Conservation (phyloP, 176 grass and related monocot genomes). For the Carex parvula region DNA sequence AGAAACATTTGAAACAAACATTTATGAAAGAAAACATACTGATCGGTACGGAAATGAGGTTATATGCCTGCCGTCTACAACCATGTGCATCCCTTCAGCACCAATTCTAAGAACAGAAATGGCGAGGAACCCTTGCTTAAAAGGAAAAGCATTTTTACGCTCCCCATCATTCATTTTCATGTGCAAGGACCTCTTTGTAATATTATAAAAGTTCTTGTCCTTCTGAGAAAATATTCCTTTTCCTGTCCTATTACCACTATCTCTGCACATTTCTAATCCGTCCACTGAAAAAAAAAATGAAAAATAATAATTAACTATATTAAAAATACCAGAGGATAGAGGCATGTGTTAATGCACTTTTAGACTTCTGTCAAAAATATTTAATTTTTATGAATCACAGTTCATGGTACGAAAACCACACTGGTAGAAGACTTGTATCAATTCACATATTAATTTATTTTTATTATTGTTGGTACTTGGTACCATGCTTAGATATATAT, state of each 20-base stretch:
- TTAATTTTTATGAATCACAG: neutral
- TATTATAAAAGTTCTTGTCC: constrained; percentile 6
- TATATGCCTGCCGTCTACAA: constrained; percentile 72
- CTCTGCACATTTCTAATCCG: constrained; percentile 54
- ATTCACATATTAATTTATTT: too few species aligned
- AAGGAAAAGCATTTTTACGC: constrained; percentile 59
- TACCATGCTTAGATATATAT: neutral
- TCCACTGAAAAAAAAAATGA: constrained; percentile 49
- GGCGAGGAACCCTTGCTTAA: constrained; percentile 79
- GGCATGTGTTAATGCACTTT: neutral
- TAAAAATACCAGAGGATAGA: neutral
- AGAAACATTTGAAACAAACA: neutral
- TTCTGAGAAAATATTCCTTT: constrained; percentile 28
- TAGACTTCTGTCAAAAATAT: neutral
- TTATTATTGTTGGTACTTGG: neutral
- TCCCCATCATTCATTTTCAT: constrained; percentile 33
- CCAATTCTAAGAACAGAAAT: constrained; percentile 69
- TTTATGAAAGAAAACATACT: constrained; percentile 46
- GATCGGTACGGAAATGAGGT: constrained; percentile 67
- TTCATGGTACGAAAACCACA: neutral
- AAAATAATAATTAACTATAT: neutral
- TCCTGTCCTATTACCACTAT: constrained; percentile 54
- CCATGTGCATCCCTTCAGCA: constrained; percentile 77
- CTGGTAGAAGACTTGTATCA: neutral
- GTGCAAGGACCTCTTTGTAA: constrained; percentile 8